Conservation (phyloP, 352 stramenopile genomes). For the Phytophthora europaea region DNA sequence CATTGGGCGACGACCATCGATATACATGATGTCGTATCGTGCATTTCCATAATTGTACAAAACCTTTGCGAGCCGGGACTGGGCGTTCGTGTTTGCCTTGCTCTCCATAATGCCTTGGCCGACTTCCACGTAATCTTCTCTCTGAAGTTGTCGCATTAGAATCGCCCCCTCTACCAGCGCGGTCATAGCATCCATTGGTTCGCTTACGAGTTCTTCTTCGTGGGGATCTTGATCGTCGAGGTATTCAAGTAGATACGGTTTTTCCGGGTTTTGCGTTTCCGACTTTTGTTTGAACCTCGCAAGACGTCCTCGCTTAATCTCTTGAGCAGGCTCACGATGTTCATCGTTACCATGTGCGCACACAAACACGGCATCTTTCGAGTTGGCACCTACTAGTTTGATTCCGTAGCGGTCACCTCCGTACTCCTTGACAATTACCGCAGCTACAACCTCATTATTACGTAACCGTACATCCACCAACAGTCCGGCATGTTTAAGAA, state of each 20-base stretch:
- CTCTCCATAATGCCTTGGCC: not conserved
- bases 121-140: constrained; percentile 63
- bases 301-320: constrained; percentile 34
- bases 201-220: constrained; percentile 40
- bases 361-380: not conserved
- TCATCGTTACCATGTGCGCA: not conserved
- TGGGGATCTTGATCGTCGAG: constrained; percentile 34
- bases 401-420: constrained; percentile 52
- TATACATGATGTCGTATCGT: constrained; percentile 60
- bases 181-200: constrained; percentile 53
- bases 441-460: constrained; percentile 46
- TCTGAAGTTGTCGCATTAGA: constrained; percentile 44
- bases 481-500: constrained; percentile 55
- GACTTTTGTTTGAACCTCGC: constrained; percentile 44
- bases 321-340: constrained; percentile 1
- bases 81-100: not conserved
- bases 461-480: constrained; percentile 55
- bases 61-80: constrained; percentile 40
- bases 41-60: constrained; percentile 53
- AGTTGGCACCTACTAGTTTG: constrained; percentile 16
- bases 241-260: constrained; percentile 49
- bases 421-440: constrained; percentile 57
- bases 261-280: constrained; percentile 21
- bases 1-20: constrained; percentile 39
- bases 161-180: constrained; percentile 33